These are phyloP conservation scores for Trametes sanguinea DNA, from an alignment of 768 basidiomycete species.

Conservation along the genomic window DNA sequence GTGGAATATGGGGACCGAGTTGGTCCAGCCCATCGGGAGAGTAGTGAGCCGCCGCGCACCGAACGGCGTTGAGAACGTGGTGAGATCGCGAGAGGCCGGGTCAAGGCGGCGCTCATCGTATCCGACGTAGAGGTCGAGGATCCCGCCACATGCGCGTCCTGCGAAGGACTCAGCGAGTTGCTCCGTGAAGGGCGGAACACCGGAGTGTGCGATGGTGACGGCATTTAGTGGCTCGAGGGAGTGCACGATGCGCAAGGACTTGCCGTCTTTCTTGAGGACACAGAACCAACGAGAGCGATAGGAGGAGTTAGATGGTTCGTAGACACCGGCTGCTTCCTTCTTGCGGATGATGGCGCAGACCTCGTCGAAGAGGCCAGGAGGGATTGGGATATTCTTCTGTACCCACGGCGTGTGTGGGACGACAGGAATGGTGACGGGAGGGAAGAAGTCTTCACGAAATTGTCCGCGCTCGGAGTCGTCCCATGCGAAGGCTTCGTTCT, in stretches of 20 bases:
- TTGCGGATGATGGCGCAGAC: constrained; percentile 36
- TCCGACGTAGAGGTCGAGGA: constrained; percentile 35
- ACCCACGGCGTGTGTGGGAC: constrained; percentile 33
- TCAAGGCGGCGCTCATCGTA: constrained; percentile 17
- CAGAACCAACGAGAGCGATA: constrained; percentile 46
- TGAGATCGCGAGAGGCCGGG: not conserved
- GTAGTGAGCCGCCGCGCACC: too few species aligned
- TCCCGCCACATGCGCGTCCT: constrained; percentile 26
- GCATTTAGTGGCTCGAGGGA: constrained; percentile 30
- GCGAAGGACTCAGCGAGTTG: constrained; percentile 22
- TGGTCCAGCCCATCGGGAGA: too few species aligned
- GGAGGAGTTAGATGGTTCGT: constrained; percentile 40
- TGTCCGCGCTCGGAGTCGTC: constrained; percentile 38
- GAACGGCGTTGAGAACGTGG: too few species aligned
- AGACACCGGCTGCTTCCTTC: constrained; percentile 43
- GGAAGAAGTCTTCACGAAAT: constrained; percentile 19
- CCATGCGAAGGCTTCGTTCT: constrained; percentile 40
- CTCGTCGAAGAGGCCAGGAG: constrained; percentile 29
- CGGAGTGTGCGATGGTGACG: constrained; percentile 24
- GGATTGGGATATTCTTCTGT: constrained; percentile 32
- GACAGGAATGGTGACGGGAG: constrained; percentile 35
- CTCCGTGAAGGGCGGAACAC: not conserved
- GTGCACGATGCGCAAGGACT: constrained; percentile 26
- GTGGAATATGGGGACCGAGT: constrained; percentile 1
- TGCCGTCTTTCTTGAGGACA: not conserved